Evolutionary conservation across 805 yeast species (phyloP).

Genomic region (Kurtzmaniella fragi): DNA sequence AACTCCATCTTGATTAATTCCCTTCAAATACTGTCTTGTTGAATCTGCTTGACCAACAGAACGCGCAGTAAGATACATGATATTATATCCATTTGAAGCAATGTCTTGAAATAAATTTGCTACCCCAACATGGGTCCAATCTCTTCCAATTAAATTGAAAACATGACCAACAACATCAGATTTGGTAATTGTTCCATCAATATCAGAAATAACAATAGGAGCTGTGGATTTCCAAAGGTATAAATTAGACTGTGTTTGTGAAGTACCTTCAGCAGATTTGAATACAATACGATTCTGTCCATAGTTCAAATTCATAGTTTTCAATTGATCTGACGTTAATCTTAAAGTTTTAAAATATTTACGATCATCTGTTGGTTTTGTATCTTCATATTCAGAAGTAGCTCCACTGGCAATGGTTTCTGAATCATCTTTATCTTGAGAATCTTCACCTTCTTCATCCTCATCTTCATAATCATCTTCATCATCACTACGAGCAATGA

Average conservation of each 20-base stretch:
- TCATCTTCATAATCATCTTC: slow-evolving; percentile 52
- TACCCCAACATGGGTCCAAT: slow-evolving; percentile 98
- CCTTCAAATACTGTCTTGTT: slow-evolving; percentile 76
- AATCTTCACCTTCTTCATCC: background rate
- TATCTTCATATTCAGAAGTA: slow-evolving; percentile 8
- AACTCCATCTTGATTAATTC: slow-evolving; percentile 69
- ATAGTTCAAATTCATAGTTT: slow-evolving; percentile 60
- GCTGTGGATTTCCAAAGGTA: slow-evolving; percentile 79
- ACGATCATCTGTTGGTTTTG: slow-evolving; percentile 4
- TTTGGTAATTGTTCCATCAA: slow-evolving; percentile 96
- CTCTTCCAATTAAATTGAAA: slow-evolving; percentile 86
- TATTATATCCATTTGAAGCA: slow-evolving; percentile 80
- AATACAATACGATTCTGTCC: slow-evolving; percentile 81
- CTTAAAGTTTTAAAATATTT: slow-evolving; percentile 79
- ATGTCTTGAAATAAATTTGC: slow-evolving; percentile 90
- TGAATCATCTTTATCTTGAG: slow-evolving; percentile 1
- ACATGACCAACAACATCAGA: slow-evolving; percentile 98
- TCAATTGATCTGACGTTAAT: slow-evolving; percentile 84
- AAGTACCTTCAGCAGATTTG: slow-evolving; percentile 77
- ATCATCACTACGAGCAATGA: slow-evolving; percentile 45
- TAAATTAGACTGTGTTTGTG: slow-evolving; percentile 66
- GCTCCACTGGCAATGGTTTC: slow-evolving; percentile 7
- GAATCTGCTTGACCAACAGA: slow-evolving; percentile 94
- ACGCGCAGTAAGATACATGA: slow-evolving; percentile 89
- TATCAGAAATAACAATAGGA: slow-evolving; percentile 94